Conservation (phyloP, 305 asterid genomes). For the Solanum hybrid region DNA sequence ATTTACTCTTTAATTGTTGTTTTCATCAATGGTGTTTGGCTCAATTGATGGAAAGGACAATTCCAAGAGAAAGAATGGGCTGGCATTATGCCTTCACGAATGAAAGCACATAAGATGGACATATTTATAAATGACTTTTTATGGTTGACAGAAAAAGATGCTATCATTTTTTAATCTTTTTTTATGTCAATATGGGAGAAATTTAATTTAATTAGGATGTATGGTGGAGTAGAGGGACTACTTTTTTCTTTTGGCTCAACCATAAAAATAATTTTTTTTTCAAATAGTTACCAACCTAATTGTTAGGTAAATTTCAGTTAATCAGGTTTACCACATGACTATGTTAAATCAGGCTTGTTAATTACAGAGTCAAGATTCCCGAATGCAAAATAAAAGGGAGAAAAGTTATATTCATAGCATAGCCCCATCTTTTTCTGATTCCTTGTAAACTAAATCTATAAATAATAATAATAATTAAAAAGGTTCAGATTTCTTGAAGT, state of each 20-base stretch:
- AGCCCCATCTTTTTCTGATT: neutral
- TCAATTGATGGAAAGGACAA: conserved; percentile 1
- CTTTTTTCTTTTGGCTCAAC: neutral
- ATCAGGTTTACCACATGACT: neutral
- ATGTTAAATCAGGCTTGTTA: neutral
- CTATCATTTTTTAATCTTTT: neutral
- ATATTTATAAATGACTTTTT: neutral
- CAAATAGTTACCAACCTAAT: neutral
- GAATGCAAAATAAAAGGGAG: neutral
- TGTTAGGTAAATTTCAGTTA: neutral
- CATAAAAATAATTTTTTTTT: neutral
- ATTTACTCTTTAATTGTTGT: conserved; percentile 1
- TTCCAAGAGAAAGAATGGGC: neutral
- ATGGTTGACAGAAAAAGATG: neutral
- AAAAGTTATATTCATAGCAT: neutral
- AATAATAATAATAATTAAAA: neutral
- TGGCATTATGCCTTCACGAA: neutral
- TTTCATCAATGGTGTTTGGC: conserved; percentile 4
- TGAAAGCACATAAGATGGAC: neutral
- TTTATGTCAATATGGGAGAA: neutral
- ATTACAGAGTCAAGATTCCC: neutral
- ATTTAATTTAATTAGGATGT: neutral
- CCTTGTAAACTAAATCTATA: neutral
- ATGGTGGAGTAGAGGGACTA: neutral
- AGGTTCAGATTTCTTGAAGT: neutral